Base-by-base conservation (phyloP, 495 filamentous ascomycete genomes). In the Neurospora tetraspora region DNA sequence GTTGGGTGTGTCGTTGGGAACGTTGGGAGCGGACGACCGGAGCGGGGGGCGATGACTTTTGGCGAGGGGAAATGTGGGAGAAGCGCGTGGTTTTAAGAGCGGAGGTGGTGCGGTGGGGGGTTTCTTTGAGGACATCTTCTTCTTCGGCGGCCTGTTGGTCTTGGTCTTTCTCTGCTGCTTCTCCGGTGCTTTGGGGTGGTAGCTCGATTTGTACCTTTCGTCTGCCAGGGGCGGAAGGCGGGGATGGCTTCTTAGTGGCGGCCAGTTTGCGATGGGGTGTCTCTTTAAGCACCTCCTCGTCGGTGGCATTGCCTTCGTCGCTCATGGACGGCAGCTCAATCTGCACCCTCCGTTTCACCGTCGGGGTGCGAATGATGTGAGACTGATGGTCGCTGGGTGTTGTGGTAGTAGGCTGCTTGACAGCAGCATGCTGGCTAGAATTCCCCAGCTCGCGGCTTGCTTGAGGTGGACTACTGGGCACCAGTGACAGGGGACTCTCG, bases 261-360 rank as follows among this genome's bases (percentile, higher is more conserved):
- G 73, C 5, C 0, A 69, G 27, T 5, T 75, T 75, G 36, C 74
- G 69, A 34, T 65, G 53, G 0, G 75, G 77, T 34, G 78, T 78
- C 37, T 80, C 77, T 68, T 78, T 71, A 45, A 72, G 77, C 5
- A 79, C 68, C 38, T 79, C 79, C 11, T 74, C 73, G 6, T 71
- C 7, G 42, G 73, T 5, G 72, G 74, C 27, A 18, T 34, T 8
- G 0, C 6, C 27, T 34, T 65, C 14, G 27, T 34, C 53, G 3
- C 7, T 65, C 53, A 34, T 18, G 7, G 53, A 65, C 1, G 53
- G 53, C 11, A 75, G 72, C n/a, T 73, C 70, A 12, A 76, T 74
- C 16, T 79, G 78, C 18, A 74, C 76, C 61, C 42, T 71, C 23
- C 69, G 71, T 23, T 61, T 38, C 4, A 73, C 68, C 3, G 77